phyloP scores from a whole-genome alignment of 495 filamentous ascomycete genomes.

The Penicillium cinerascens region DNA sequence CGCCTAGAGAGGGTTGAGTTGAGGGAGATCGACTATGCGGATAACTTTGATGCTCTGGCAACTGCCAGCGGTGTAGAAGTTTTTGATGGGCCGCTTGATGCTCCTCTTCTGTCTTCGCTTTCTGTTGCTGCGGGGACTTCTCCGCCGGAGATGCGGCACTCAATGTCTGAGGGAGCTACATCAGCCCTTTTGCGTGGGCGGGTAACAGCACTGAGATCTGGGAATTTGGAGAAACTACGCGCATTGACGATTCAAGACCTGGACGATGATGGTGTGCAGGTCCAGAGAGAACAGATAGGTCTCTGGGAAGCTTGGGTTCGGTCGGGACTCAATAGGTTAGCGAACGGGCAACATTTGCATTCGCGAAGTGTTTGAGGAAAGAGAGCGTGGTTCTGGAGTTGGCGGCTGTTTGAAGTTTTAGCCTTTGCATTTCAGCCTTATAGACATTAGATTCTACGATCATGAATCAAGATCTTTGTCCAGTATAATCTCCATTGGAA shows the following conservation, averaged over 20 bases:
- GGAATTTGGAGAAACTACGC: slow-evolving; percentile 21
- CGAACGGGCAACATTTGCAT: neutral
- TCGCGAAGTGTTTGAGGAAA: neutral
- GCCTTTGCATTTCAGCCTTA: neutral
- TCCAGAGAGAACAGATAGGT: slow-evolving; percentile 50
- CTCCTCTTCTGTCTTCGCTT: slow-evolving; percentile 6
- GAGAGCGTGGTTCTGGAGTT: neutral
- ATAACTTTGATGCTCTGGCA: slow-evolving; percentile 45
- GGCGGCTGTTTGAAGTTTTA: slow-evolving; percentile 11
- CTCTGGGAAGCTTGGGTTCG: slow-evolving; percentile 67
- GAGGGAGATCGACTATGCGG: slow-evolving; percentile 57
- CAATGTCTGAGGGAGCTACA: neutral
- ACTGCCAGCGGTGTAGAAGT: slow-evolving; percentile 26
- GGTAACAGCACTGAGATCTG: slow-evolving; percentile 12
- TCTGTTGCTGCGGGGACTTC: slow-evolving; percentile 14
- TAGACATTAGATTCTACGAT: neutral
- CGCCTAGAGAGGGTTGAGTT: slow-evolving; percentile 58
- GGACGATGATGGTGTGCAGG: slow-evolving; percentile 54
- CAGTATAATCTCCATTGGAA: too few relatives aligned
- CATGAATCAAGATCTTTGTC: neutral
- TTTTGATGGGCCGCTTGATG: slow-evolving; percentile 8
- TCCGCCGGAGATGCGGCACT: neutral
- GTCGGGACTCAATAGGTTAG: slow-evolving; percentile 15
- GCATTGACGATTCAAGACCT: slow-evolving; percentile 44
- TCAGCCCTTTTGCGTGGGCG: neutral